phyloP scores from a whole-genome alignment of 2,329 filamentous ascomycete genomes.

The Thelonectria discophora region DNA sequence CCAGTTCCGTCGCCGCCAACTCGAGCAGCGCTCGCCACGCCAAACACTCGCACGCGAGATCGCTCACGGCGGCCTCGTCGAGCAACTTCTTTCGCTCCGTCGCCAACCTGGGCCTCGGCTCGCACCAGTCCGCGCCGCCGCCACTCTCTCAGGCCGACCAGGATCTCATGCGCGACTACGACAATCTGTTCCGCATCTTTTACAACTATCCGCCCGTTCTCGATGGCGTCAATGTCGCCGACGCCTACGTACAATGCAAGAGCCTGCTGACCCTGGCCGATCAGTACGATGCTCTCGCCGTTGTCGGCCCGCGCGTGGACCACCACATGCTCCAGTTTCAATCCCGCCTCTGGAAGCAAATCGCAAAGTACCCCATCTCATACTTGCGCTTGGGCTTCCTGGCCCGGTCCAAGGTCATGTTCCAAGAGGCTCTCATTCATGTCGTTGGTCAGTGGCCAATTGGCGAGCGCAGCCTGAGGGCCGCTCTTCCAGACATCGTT shows the following conservation, averaged over 20 bases:
- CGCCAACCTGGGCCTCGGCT: conserved; percentile 73
- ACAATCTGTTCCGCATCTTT: conserved; percentile 94
- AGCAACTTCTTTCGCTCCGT: conserved; percentile 83
- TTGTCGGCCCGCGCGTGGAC: conserved; percentile 89
- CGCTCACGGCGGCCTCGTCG: conserved; percentile 59
- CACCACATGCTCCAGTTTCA: conserved; percentile 95
- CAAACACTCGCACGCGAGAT: conserved; percentile 50
- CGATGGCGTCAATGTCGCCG: conserved; percentile 87
- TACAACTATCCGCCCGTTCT: conserved; percentile 90
- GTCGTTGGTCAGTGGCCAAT: conserved; percentile 94
- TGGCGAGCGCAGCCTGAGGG: conserved; percentile 78
- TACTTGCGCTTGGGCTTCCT: conserved; percentile 92
- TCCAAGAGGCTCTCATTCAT: conserved; percentile 88
- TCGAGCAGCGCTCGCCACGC: conserved; percentile 55
- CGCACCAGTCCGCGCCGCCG: conserved; percentile 55
- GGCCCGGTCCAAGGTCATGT: conserved; percentile 83
- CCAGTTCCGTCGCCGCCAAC: conserved; percentile 36
- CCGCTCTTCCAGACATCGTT: conserved; percentile 76
- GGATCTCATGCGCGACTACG: conserved; percentile 88
- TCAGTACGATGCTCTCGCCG: conserved; percentile 89
- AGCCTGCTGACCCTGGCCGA: conserved; percentile 88
- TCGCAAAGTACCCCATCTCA: conserved; percentile 92
- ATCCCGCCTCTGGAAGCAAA: conserved; percentile 91
- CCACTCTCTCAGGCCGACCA: conserved; percentile 69
- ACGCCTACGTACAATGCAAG: conserved; percentile 94